A percentile compares a stretch with the other conserved stretches of the same genome.
phyloP scores from a whole-genome alignment of 148 eudicot species.

The Vaccinium macrocarpon region DNA sequence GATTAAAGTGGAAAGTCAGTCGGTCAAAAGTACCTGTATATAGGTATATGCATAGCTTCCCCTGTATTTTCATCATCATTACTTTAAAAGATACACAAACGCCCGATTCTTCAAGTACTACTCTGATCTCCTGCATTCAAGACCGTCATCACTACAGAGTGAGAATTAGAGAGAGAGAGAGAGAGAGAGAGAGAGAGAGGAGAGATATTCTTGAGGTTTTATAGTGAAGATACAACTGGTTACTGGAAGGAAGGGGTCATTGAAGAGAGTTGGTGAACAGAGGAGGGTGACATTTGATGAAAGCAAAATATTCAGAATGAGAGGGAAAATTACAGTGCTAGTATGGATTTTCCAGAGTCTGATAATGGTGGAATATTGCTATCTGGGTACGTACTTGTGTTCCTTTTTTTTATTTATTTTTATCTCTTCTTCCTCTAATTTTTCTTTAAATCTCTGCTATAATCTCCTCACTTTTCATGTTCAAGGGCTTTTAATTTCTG shows the following conservation, averaged over 20 bases:
- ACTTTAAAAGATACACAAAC: conserved; percentile 1
- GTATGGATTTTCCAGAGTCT: conserved; percentile 19
- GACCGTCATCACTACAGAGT: conserved; percentile 9
- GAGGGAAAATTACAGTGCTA: not conserved
- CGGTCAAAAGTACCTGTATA: not conserved
- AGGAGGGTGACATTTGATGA: not conserved
- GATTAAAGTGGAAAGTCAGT: not conserved
- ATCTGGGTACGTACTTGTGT: conserved; percentile 12
- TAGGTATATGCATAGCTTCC: no score
- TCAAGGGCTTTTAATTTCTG: not conserved
- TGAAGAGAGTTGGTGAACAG: not conserved
- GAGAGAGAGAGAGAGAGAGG: conserved; percentile 11
- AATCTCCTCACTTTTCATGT: not conserved
- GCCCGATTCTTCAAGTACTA: conserved; percentile 36
- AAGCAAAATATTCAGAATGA: conserved; percentile 15
- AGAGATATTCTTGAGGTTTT: no score
- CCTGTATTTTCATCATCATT: no score
- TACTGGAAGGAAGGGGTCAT: not conserved
- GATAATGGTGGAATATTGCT: conserved; percentile 21
- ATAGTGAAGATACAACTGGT: no score
- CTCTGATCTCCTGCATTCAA: conserved; percentile 13
- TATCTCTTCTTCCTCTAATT: not conserved
- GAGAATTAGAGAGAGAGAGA: not conserved
- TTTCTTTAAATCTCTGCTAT: not conserved
- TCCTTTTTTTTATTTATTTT: not conserved